Base-by-base conservation (phyloP, 345 rosid genomes). In the Eucalyptus pumila region DNA sequence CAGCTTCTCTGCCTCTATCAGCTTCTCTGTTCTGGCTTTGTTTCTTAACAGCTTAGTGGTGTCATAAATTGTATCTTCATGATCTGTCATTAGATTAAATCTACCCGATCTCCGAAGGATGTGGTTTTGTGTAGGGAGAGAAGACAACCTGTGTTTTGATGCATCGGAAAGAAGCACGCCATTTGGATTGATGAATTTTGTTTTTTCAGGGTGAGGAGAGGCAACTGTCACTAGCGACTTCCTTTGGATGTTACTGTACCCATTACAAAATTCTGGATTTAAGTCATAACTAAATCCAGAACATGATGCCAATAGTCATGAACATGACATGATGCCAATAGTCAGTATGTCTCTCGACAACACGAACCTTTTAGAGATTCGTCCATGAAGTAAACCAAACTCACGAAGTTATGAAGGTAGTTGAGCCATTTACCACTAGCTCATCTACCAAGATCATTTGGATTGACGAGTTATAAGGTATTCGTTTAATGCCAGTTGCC, bases 321-420 rank as follows among this genome's bases (percentile, higher is more conserved):
- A n/a, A n/a, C n/a, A n/a, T n/a, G n/a, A n/a, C 40, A n/a, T 4
- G 19, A n/a, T 65, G 32, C 11, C 19, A 7, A n/a, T 0, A 34
- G 6, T 15, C 6, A 14, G 0, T 34, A 15, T n/a, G 76, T 65
- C 21, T 65, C 37, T 65, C 6, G 58, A 52, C 9, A 3, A 9
- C 2, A 16, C 8, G 7, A 72, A 7, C 45, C 26, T 72, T 6
- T 44, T 19, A 37, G 23, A 37, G 21, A 72, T 37, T 10, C 3
- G 4, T 34, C 6, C 6, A 37, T 72, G 26, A 72, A 23, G 23
- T 72, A 24, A 6, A 19, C 4, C 5, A 2, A 72, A 37, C 45
- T 10, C 4, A 4, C 4, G 2, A 16, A 19, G 4, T 69, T 34
- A 69, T 37, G 27, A 72, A 37, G 83, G 12, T 72, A 72, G 27